Conservation (phyloP, 2,329 filamentous ascomycete species). For the Metarhizium brunneum region DNA sequence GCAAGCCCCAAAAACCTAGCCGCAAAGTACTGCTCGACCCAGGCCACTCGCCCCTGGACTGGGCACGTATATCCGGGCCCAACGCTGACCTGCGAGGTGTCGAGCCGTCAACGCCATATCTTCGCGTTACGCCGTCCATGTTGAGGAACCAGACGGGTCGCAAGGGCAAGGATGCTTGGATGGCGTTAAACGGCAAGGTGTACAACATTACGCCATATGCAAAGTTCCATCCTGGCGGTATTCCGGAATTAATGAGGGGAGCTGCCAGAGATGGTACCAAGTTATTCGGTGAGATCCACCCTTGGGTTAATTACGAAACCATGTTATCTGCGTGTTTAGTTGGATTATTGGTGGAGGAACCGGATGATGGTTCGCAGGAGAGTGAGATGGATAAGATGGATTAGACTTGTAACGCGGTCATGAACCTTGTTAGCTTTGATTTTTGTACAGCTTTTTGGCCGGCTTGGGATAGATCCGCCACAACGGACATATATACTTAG, state of each 20-base stretch:
- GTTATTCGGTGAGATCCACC: conserved; percentile 58
- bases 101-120: conserved; percentile 39
- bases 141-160: conserved; percentile 72
- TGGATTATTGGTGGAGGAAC: conserved; percentile 53
- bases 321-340: conserved; percentile 57
- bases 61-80: conserved; percentile 68
- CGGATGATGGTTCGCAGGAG: conserved; percentile 23
- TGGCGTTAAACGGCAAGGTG: conserved; percentile 76
- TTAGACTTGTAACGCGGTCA: conserved; percentile 16
- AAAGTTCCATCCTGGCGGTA: conserved; percentile 83
- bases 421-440: neutral
- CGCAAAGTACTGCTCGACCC: conserved; percentile 76
- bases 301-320: conserved; percentile 65
- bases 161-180: conserved; percentile 83
- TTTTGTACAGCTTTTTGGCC: neutral
- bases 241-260: conserved; percentile 58
- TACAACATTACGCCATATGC: conserved; percentile 91
- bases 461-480: neutral
- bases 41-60: conserved; percentile 90
- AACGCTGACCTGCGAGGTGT: conserved; percentile 59
- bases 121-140: conserved; percentile 74
- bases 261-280: conserved; percentile 54
- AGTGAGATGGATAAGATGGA: conserved; percentile 54
- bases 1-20: conserved; percentile 44
- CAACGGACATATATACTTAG: neutral